Evolutionary conservation across 2,329 filamentous ascomycete genomes (phyloP).

Genomic region (Xylaria hypoxylon): DNA sequence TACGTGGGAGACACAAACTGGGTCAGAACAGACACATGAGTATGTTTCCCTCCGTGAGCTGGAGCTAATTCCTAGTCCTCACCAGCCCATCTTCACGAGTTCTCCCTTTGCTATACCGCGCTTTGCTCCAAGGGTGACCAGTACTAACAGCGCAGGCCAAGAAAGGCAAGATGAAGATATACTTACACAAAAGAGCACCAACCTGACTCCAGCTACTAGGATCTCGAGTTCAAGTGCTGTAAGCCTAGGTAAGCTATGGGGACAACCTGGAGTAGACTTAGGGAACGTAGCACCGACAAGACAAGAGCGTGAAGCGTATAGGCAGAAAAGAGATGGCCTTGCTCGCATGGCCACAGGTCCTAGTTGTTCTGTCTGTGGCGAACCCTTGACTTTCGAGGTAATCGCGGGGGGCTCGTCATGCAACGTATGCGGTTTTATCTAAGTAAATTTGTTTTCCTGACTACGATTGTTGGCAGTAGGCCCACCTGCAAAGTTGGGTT

Average conservation of each 20-base stretch:
- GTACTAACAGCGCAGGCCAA: not conserved
- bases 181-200: too few relatives aligned
- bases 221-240: too few relatives aligned
- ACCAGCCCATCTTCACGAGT: constrained; percentile 1
- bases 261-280: not conserved
- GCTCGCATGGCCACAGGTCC: constrained; percentile 2
- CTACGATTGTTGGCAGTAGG: not conserved
- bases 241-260: constrained; percentile 7
- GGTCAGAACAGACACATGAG: not conserved
- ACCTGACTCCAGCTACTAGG: not conserved
- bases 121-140: not conserved
- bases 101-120: not conserved
- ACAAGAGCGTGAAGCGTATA: not conserved
- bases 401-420: not conserved
- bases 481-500: not conserved
- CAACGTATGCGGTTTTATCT: constrained; percentile 17
- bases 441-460: not conserved
- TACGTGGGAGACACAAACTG: not conserved
- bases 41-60: constrained; percentile 13
- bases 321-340: constrained; percentile 5
- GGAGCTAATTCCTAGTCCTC: not conserved
- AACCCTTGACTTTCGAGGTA: constrained; percentile 1
- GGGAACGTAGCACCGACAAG: not conserved
- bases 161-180: not conserved
- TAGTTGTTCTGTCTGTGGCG: constrained; percentile 6